phyloP scores from a whole-genome alignment of 2,329 filamentous ascomycete genomes.

The Penicillium nordicum region DNA sequence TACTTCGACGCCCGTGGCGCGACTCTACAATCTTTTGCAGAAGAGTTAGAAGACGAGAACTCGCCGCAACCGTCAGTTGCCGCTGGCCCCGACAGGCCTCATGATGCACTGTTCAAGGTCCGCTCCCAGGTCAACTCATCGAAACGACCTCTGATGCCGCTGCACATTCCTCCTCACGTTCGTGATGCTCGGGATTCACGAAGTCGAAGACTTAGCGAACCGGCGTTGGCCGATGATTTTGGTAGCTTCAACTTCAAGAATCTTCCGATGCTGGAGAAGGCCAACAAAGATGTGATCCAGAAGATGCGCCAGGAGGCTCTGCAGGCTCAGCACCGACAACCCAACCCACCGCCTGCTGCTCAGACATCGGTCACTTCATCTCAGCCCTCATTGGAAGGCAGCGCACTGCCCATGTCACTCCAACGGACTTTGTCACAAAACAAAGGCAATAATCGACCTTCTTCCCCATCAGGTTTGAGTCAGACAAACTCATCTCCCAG shows the following conservation, averaged over 20 bases:
- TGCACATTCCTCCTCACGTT: constrained; percentile 95
- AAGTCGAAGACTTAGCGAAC: constrained; percentile 84
- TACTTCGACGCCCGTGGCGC: constrained; percentile 94
- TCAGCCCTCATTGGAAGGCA: constrained; percentile 70
- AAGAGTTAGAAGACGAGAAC: constrained; percentile 87
- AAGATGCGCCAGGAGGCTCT: constrained; percentile 90
- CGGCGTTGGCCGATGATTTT: constrained; percentile 85
- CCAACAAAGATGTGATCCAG: constrained; percentile 97
- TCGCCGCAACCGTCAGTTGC: constrained; percentile 69
- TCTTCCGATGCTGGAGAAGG: constrained; percentile 89
- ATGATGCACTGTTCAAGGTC: constrained; percentile 88
- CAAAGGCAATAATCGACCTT: constrained; percentile 72
- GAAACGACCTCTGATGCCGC: constrained; percentile 87
- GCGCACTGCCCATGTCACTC: constrained; percentile 74
- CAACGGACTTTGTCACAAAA: constrained; percentile 80
- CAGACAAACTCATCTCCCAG: constrained; percentile 84
- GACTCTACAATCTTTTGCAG: constrained; percentile 84
- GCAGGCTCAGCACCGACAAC: constrained; percentile 59
- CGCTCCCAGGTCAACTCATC: constrained; percentile 81
- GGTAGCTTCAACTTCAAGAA: constrained; percentile 98
- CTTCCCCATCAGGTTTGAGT: constrained; percentile 77
- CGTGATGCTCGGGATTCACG: constrained; percentile 87
- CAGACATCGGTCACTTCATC: constrained; percentile 23
- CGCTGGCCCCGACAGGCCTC: constrained; percentile 74
- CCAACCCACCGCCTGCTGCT: constrained; percentile 26